Evolutionary conservation across 139 green algal species (phyloP), one percentile per base, ranked within the genome.

Genomic region (Chlorokybus atmophyticus): DNA sequence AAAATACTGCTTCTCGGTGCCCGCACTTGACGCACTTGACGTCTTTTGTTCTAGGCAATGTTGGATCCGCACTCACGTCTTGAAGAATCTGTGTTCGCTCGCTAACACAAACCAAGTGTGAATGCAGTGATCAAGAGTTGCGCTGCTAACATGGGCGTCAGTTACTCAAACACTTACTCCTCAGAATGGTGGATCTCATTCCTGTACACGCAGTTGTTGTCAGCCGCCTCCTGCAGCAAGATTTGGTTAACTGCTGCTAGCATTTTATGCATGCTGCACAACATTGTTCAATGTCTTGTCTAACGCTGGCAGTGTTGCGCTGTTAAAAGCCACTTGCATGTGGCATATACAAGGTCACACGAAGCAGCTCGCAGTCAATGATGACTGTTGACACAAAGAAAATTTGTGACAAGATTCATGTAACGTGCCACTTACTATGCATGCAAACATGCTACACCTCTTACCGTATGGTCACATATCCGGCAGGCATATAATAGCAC

Each of bases 61-160:
- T 75, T 24, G 67, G 67, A 25, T 75, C 67, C 14, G 67, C 59
- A 14, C 31, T 67, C 23, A 75, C 63, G 57, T 75, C 67, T n/a
- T 73, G 55, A 25, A 73, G 55, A 4, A 75, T 25, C 50, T 73
- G 63, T 1, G 67, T 74, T 23, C 47, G 29, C 47, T 75, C 67
- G 27, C 55, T 62, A 24, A 44, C 17, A 44, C 38, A 44, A 44
- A 44, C 38, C 14, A 44, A 44, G 38, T 23, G 38, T 23, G 38
- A 44, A 44, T 14, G 17, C 17, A 23, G 14, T 14, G 17, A 14
- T 44, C 38, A 44, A 17, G 38, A 27, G 53, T 23, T 10, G 10
- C 17, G 44, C 17, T 21, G 10, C 44, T 53, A 27, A 21, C 10
- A 21, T 10, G 44, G 8, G 24, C 17, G 17, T 10, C 44, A 27